Percentiles rank a stretch among this genome's conserved stretches.
These are phyloP conservation scores for Zelopaecilomyces penicillatus DNA, from an alignment of 2,329 filamentous ascomycete genomes.

Conservation along the genomic window DNA sequence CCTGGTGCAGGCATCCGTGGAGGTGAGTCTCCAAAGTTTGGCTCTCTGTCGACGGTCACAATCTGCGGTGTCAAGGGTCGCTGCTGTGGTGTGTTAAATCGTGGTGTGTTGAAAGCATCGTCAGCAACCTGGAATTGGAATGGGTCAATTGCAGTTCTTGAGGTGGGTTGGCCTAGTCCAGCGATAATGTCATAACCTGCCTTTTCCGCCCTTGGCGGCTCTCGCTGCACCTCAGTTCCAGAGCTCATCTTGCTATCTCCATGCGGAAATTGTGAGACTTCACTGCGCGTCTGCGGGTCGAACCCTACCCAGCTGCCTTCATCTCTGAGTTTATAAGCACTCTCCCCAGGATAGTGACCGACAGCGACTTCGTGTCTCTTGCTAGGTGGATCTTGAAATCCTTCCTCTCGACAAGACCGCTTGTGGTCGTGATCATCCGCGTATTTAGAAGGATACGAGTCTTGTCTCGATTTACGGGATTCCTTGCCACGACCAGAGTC, in stretches of 20 bases:
- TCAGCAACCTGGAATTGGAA: conserved; percentile 51
- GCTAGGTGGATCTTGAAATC: conserved; percentile 16
- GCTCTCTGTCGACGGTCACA: conserved; percentile 46
- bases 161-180: conserved; percentile 13
- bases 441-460: conserved; percentile 20
- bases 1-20: conserved; percentile 15
- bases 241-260: too few relatives aligned
- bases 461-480: conserved; percentile 20
- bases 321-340: conserved; percentile 15
- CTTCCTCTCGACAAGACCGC: conserved; percentile 23
- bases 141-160: conserved; percentile 38
- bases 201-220: conserved; percentile 18
- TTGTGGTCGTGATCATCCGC: conserved; percentile 21
- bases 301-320: conserved; percentile 21
- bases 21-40: conserved; percentile 36
- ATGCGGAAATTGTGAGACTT: conserved; percentile 10
- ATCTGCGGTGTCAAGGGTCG: conserved; percentile 42
- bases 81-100: conserved; percentile 24
- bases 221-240: conserved; percentile 8
- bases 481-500: conserved; percentile 14
- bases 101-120: conserved; percentile 42
- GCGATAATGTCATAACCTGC: conserved; percentile 14
- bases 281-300: conserved; percentile 20
- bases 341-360: conserved; percentile 16
- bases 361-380: conserved; percentile 21